A percentile compares a stretch with the other conserved stretches of the same genome.
Evolutionary conservation across 495 filamentous ascomycete species (phyloP).

Genomic region (Rusavskia elegans): DNA sequence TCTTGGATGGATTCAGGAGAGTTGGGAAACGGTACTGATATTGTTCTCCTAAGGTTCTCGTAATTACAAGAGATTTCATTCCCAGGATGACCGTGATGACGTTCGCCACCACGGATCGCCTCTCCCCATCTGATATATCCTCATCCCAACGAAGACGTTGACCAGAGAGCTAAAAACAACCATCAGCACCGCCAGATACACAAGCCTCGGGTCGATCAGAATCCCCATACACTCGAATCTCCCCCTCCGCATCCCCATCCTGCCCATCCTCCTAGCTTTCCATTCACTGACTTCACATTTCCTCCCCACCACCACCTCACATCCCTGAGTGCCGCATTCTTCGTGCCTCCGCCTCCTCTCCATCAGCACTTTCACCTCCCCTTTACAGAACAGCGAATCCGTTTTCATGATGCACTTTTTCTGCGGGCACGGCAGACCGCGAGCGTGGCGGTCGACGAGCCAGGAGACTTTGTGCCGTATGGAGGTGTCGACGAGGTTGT

Average conservation of each 20-base stretch:
- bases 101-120: not conserved
- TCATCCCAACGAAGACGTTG: not conserved
- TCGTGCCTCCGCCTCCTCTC: slow-evolving; percentile 6
- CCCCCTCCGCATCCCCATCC: slow-evolving; percentile 28
- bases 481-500: slow-evolving; percentile 34
- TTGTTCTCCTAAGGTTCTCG: too few relatives aligned
- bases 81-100: too few relatives aligned
- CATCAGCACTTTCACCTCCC: slow-evolving; percentile 11
- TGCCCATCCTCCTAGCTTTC: not conserved
- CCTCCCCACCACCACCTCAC: slow-evolving; percentile 11
- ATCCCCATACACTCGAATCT: slow-evolving; percentile 35
- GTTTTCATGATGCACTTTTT: slow-evolving; percentile 9
- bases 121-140: not conserved
- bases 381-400: slow-evolving; percentile 9
- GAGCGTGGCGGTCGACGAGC: slow-evolving; percentile 31
- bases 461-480: slow-evolving; percentile 38
- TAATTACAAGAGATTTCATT: too few relatives aligned
- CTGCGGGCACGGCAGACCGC: slow-evolving; percentile 4
- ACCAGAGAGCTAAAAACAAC: not conserved
- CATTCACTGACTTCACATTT: slow-evolving; percentile 2
- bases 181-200: slow-evolving; percentile 1
- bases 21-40: not conserved
- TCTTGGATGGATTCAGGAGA: not conserved
- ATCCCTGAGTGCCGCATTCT: slow-evolving; percentile 8
- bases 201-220: slow-evolving; percentile 13